Conservation (phyloP, 169 alveolate species). For the Eimeria sp. region DNA sequence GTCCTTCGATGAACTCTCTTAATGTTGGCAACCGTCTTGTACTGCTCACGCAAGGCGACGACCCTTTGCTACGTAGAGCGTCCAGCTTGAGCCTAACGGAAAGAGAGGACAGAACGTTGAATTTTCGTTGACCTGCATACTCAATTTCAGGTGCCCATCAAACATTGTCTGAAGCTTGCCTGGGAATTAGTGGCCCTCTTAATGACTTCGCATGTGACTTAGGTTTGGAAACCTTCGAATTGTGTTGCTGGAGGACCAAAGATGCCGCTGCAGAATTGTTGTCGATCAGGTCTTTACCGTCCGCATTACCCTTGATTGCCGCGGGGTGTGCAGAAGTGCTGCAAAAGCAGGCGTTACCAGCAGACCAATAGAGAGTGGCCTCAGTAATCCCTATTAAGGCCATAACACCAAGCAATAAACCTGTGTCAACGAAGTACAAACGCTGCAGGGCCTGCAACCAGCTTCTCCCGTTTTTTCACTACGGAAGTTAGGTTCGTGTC, state of each 20-base stretch:
- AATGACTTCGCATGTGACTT: neutral
- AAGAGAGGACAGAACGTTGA: neutral
- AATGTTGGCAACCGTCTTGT: slow-evolving; percentile 34
- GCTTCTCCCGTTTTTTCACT: neutral
- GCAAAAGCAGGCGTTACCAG: neutral
- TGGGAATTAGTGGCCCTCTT: neutral
- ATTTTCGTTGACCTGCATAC: neutral
- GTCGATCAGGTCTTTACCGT: no score
- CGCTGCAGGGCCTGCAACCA: neutral
- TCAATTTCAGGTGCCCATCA: neutral
- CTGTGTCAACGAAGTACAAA: neutral
- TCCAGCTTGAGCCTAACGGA: slow-evolving; percentile 19
- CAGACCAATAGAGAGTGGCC: neutral
- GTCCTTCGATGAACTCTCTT: slow-evolving; percentile 19
- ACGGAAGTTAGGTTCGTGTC: neutral
- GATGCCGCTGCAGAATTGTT: no score
- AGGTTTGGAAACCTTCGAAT: neutral
- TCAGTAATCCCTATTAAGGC: neutral
- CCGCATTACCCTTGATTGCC: neutral
- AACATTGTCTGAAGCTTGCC: neutral
- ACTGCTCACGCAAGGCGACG: slow-evolving; percentile 29
- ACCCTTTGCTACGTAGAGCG: neutral
- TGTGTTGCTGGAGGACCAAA: neutral
- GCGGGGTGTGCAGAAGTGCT: neutral
- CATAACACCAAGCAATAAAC: neutral